Evolutionary conservation across 2,329 filamentous ascomycete genomes (phyloP).

Genomic region (Canariomyces notabilis): DNA sequence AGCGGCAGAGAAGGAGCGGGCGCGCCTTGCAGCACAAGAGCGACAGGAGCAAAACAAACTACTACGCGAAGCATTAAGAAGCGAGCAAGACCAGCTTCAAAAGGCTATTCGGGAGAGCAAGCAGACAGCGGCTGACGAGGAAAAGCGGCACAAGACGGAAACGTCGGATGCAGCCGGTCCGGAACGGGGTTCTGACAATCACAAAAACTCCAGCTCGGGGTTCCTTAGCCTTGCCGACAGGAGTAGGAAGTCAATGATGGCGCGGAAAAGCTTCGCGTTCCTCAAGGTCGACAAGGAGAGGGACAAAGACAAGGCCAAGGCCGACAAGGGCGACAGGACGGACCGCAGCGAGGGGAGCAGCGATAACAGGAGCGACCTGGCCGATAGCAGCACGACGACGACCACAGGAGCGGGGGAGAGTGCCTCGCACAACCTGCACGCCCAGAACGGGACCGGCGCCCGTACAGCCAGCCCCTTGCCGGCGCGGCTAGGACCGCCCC

Average conservation of each 20-base stretch:
- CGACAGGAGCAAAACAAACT: slow-evolving; percentile 34
- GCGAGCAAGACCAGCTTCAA: slow-evolving; percentile 58
- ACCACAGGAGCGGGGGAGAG: slow-evolving; percentile 4
- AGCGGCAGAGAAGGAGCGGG: slow-evolving; percentile 39
- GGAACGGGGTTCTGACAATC: slow-evolving; percentile 22
- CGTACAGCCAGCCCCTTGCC: slow-evolving; percentile 16
- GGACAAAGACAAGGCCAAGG: slow-evolving; percentile 32
- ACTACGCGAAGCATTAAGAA: slow-evolving; percentile 38
- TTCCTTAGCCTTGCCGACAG: slow-evolving; percentile 63
- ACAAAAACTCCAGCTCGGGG: slow-evolving; percentile 4
- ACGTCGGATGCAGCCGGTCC: slow-evolving; percentile 35
- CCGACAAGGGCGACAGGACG: slow-evolving; percentile 28
- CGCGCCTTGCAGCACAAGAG: slow-evolving; percentile 36
- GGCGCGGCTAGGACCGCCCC: slow-evolving; percentile 26
- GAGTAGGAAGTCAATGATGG: slow-evolving; percentile 73
- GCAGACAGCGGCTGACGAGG: slow-evolving; percentile 52
- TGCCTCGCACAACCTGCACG: not conserved
- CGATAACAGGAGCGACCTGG: too few species aligned
- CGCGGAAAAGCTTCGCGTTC: slow-evolving; percentile 68
- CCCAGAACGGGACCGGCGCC: not conserved
- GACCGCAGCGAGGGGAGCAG: too few species aligned
- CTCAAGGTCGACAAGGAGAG: slow-evolving; percentile 48
- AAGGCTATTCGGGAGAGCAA: slow-evolving; percentile 63
- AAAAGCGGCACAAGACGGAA: slow-evolving; percentile 37
- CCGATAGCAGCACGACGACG: slow-evolving; percentile 7